Conservation (phyloP, 257 asterid species). For the Solanum virginianum region DNA sequence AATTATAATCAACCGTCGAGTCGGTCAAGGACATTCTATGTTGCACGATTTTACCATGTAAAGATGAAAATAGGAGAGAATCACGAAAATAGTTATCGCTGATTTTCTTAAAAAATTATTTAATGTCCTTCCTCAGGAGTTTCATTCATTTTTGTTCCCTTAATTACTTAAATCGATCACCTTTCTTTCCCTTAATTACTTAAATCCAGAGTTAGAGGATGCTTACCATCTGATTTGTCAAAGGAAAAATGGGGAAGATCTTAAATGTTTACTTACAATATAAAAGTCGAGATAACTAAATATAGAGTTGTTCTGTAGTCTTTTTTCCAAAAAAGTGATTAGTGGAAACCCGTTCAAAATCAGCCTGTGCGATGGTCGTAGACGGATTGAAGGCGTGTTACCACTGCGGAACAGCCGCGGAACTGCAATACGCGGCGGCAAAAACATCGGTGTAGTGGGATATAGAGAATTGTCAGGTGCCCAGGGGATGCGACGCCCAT, state of each 20-base stretch:
- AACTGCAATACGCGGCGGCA: neutral
- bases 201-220: too few species aligned
- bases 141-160: too few species aligned
- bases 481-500: neutral
- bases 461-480: neutral
- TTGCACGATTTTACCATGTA: too few species aligned
- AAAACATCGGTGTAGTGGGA: neutral
- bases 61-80: neutral
- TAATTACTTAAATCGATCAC: too few species aligned
- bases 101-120: too few species aligned
- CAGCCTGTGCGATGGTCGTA: neutral
- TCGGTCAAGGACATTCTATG: too few species aligned
- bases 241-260: too few species aligned
- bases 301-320: slow-evolving; percentile 6
- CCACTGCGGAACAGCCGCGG: neutral
- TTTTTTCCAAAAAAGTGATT: neutral
- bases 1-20: too few species aligned
- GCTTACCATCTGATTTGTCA: too few species aligned
- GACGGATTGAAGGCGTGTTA: neutral
- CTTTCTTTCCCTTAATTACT: too few species aligned
- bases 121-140: too few species aligned
- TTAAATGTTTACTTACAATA: neutral
- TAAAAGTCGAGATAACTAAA: neutral
- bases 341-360: neutral
- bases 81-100: too few species aligned